Percentiles rank a stretch among this genome's conserved stretches.
These are phyloP conservation scores for Suillus subalutaceus DNA, from an alignment of 768 basidiomycete genomes.

Conservation along the genomic window DNA sequence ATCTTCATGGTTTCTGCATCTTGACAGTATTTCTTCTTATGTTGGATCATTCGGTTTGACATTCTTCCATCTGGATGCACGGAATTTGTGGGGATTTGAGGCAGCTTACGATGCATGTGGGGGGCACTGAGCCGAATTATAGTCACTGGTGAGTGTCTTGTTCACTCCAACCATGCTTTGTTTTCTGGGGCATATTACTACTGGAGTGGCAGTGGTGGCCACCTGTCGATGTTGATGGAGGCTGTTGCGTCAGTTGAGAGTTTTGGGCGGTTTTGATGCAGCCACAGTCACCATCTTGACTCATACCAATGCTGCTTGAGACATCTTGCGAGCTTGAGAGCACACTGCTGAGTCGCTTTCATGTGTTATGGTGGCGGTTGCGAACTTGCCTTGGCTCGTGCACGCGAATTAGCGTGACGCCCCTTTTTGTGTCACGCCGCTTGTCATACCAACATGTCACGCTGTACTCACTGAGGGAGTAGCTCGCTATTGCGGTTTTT, in stretches of 20 bases:
- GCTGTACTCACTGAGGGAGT: constrained; percentile 9
- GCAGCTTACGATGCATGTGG: constrained; percentile 2
- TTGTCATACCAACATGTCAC: constrained; percentile 23
- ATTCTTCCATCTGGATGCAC: constrained; percentile 12
- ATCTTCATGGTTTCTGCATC: constrained; percentile 24
- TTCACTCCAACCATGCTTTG: constrained; percentile 29
- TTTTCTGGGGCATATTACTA: constrained; percentile 24
- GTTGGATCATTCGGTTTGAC: constrained; percentile 15
- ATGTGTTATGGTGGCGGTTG: constrained; percentile 15
- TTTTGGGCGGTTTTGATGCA: constrained; percentile 9
- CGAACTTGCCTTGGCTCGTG: constrained; percentile 30
- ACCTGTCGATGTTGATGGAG: constrained; percentile 8
- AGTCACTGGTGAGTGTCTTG: constrained; percentile 34
- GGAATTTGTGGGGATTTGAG: constrained; percentile 2
- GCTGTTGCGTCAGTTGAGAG: constrained; percentile 14
- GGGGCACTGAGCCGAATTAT: constrained; percentile 18
- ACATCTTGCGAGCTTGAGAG: constrained; percentile 12
- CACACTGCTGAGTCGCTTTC: constrained; percentile 17
- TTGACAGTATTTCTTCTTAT: constrained; percentile 24
- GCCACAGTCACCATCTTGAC: constrained; percentile 25
- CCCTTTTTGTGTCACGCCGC: constrained; percentile 28
- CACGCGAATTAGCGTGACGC: constrained; percentile 24
- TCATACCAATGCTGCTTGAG: constrained; percentile 31
- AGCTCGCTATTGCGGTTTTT: background rate
- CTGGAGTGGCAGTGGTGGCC: constrained; percentile 10